Base-by-base conservation (phyloP, 2,329 filamentous ascomycete species). In the Eurotiales sp. region DNA sequence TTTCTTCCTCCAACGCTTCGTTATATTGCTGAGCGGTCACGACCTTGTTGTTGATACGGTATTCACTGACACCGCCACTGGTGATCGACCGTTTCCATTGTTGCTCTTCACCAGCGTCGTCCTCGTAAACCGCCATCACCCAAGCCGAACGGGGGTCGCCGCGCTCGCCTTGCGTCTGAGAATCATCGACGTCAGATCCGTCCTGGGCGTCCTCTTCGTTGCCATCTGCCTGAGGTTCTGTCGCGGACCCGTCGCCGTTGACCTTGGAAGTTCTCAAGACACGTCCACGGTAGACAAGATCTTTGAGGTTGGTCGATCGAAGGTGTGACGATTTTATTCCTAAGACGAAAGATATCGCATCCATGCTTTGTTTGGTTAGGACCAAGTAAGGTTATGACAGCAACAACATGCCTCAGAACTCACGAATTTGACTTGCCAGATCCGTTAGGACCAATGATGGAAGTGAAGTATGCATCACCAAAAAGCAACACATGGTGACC, bases 61-160 rank as follows among this genome's bases (percentile, higher is more conserved):
- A 99, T 71, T 97, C 92, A 76, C 91, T 96, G 23, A 85, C 84
- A 42, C 93, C 93, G 56, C 85, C 80, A 60, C 81, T 89, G 3
- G 91, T 97, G 68, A 99, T 99, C 59, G 85, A 86, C 55, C 93
- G 88, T 74, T 96, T 96, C 93, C 93, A 99, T 59, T 86, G 85
- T 66, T 96, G 91, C 69, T 95, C 90, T 63, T 96, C 89, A 42
- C 90, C 92, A 2, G 90, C 90, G 67, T 99, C 93, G 65, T 99
- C 93, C 67, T 96, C 91, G 70, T 97, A 99, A 14, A 99, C 92
- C 25, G 93, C 93, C 90, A 96, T 97, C 12, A 99, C 95, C 92
- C 92, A 99, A 3, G 93, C 95, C 2, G 86, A 93, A 68, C 91
- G 93, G 0, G 93, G 93, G 62, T 99, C 92, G 58, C 84, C 82